phyloP scores from a whole-genome alignment of 2,329 filamentous ascomycete genomes.

The Albifimbria verrucaria region DNA sequence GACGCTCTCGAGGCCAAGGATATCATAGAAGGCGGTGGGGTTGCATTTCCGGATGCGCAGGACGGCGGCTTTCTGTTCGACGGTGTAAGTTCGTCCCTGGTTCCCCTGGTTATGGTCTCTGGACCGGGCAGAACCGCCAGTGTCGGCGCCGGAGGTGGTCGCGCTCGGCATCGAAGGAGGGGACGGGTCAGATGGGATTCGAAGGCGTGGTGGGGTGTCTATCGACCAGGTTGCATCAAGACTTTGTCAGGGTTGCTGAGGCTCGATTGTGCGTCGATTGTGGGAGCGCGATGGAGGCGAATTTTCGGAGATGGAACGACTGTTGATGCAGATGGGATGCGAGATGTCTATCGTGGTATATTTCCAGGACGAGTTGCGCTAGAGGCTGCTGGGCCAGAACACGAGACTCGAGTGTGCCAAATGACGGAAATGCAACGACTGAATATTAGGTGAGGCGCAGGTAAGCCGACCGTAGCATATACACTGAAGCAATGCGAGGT shows the following conservation, averaged over 20 bases:
- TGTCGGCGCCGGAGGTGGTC: conserved; percentile 52
- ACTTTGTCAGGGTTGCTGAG: not conserved
- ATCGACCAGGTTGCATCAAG: not conserved
- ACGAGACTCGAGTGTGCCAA: too few species aligned
- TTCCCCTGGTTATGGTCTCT: conserved; percentile 75
- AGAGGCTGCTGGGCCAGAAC: too few species aligned
- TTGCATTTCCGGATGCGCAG: conserved; percentile 81
- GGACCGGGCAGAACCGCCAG: conserved; percentile 42
- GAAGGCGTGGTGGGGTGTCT: not conserved
- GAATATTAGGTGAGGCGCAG: too few species aligned
- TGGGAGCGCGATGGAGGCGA: too few species aligned
- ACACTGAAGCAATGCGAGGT: not conserved
- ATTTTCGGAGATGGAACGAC: too few species aligned
- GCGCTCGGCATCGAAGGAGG: conserved; percentile 39
- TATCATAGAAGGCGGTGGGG: conserved; percentile 92
- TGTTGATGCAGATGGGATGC: too few species aligned
- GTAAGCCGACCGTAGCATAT: too few species aligned
- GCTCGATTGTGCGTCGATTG: not conserved
- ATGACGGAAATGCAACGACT: too few species aligned
- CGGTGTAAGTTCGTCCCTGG: conserved; percentile 74
- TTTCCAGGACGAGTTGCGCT: too few species aligned
- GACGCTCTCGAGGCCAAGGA: conserved; percentile 69
- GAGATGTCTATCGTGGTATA: too few species aligned
- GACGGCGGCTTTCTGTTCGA: conserved; percentile 89
- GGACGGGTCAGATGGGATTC: not conserved